A percentile compares a stretch with the other conserved stretches of the same genome.
phyloP scores from a whole-genome alignment of 2,329 filamentous ascomycete genomes.

The Colletotrichum musicola region DNA sequence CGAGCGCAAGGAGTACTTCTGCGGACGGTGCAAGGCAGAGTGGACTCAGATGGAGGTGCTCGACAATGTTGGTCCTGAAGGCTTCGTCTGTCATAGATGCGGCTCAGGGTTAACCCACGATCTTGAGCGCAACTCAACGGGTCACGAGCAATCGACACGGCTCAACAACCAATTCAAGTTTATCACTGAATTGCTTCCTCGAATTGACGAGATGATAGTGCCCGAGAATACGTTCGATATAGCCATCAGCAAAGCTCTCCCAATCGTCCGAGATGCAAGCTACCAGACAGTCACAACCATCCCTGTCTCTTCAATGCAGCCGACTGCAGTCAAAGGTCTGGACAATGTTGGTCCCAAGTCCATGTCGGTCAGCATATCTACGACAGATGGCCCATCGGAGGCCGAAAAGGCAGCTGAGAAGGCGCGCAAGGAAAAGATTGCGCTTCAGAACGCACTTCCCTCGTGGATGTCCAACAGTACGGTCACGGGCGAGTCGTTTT shows the following conservation, averaged over 20 bases:
- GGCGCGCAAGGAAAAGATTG: slow-evolving; percentile 74
- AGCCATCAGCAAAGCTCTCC: slow-evolving; percentile 72
- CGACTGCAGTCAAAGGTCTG: slow-evolving; percentile 78
- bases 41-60: slow-evolving; percentile 93
- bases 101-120: slow-evolving; percentile 73
- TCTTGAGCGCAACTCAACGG: slow-evolving; percentile 75
- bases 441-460: slow-evolving; percentile 77
- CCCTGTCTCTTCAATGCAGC: slow-evolving; percentile 68
- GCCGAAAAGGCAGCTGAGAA: slow-evolving; percentile 75
- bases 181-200: slow-evolving; percentile 80
- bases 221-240: slow-evolving; percentile 81
- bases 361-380: slow-evolving; percentile 77
- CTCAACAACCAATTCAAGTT: slow-evolving; percentile 85
- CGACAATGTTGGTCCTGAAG: slow-evolving; percentile 76
- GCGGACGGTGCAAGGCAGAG: slow-evolving; percentile 82
- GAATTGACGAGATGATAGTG: slow-evolving; percentile 80
- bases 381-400: slow-evolving; percentile 73
- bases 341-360: slow-evolving; percentile 75
- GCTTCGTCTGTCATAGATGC: slow-evolving; percentile 90
- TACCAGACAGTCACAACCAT: slow-evolving; percentile 67
- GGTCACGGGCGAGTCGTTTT: slow-evolving; percentile 73
- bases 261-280: slow-evolving; percentile 75
- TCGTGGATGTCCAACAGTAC: slow-evolving; percentile 80
- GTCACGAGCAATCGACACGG: slow-evolving; percentile 78
- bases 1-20: slow-evolving; percentile 94